Evolutionary conservation across 352 stramenopile genomes (phyloP).

Genomic region (Pythium vanterpoolii): DNA sequence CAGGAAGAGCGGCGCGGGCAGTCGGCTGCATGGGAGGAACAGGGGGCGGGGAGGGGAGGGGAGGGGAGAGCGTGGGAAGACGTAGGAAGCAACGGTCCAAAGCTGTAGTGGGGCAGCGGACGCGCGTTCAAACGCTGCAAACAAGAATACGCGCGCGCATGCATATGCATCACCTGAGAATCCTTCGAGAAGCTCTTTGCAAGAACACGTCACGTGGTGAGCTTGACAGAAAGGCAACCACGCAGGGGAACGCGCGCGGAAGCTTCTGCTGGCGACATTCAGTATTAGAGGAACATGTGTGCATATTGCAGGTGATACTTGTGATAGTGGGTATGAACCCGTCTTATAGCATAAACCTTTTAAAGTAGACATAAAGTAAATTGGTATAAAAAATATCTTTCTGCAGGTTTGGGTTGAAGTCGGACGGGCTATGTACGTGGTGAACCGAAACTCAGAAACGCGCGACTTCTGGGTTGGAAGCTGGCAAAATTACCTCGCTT

Average conservation of each 20-base stretch:
- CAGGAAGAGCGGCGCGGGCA: slow-evolving; percentile 8
- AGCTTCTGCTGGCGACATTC: slow-evolving; percentile 25
- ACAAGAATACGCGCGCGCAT: neutral
- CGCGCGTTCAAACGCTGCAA: neutral
- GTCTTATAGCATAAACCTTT: neutral
- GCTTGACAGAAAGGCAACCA: slow-evolving; percentile 11
- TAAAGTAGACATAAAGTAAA: neutral
- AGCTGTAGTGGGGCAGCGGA: slow-evolving; percentile 6
- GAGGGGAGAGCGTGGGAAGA: neutral
- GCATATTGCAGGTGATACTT: neutral
- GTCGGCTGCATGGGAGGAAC: slow-evolving; percentile 20
- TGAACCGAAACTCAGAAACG: slow-evolving; percentile 23
- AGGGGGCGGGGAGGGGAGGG: neutral
- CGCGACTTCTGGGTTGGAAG: slow-evolving; percentile 9
- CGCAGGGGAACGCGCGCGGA: slow-evolving; percentile 13
- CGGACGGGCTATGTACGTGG: neutral
- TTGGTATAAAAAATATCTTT: neutral
- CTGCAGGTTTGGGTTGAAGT: slow-evolving; percentile 9
- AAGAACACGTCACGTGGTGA: slow-evolving; percentile 24
- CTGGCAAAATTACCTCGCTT: neutral
- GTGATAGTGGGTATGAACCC: neutral
- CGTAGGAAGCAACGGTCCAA: slow-evolving; percentile 20
- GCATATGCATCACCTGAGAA: neutral
- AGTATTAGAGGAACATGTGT: neutral
- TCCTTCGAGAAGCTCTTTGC: slow-evolving; percentile 25